These are phyloP conservation scores for Lasiosphaeria miniovina DNA, from an alignment of 495 filamentous ascomycete species.

Conservation along the genomic window DNA sequence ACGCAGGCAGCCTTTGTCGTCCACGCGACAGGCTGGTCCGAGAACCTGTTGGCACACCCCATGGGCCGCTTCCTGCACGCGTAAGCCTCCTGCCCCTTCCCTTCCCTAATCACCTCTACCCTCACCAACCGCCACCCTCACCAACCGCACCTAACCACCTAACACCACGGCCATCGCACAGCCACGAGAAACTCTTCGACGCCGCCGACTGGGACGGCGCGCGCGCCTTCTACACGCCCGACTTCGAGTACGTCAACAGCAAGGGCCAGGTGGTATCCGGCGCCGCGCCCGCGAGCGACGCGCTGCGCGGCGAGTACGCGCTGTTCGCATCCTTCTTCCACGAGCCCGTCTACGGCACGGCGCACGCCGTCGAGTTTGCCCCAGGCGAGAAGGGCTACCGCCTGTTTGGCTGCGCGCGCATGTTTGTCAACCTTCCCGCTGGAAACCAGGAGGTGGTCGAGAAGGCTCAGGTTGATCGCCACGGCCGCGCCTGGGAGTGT, in stretches of 20 bases:
- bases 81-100: too few relatives aligned
- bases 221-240: constrained; percentile 1
- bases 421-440: constrained; percentile 6
- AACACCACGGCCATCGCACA: too few relatives aligned
- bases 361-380: background rate
- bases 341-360: constrained; percentile 4
- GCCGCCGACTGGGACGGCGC: constrained; percentile 2
- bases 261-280: constrained; percentile 5
- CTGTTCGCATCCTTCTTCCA: background rate
- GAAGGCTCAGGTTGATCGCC: constrained; percentile 1
- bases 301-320: constrained; percentile 4
- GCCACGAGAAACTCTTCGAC: constrained; percentile 4
- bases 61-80: background rate
- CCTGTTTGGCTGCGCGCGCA: constrained; percentile 3
- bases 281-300: background rate
- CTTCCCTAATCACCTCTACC: too few relatives aligned
- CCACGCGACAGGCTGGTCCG: background rate
- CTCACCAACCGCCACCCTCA: too few relatives aligned
- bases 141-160: background rate
- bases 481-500: constrained; percentile 7
- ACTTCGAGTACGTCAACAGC: constrained; percentile 4
- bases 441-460: background rate
- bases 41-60: background rate
- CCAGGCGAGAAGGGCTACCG: background rate
- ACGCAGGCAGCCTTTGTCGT: background rate